These are phyloP conservation scores for Xanthoconium stramineum DNA, from an alignment of 768 basidiomycete species.

Conservation along the genomic window DNA sequence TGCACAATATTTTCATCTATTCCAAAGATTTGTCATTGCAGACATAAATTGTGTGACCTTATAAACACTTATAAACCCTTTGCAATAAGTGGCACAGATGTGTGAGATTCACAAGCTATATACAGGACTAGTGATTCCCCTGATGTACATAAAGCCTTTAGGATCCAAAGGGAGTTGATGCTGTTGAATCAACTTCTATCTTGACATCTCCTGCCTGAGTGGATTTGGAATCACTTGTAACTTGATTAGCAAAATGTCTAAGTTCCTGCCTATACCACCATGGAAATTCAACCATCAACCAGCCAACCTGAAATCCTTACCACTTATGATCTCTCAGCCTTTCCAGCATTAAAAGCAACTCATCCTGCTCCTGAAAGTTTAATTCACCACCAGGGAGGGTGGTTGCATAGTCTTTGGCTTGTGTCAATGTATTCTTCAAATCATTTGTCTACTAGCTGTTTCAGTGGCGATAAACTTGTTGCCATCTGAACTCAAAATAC, in stretches of 20 bases:
- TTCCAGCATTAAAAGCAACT: constrained; percentile 68
- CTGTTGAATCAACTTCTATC: constrained; percentile 75
- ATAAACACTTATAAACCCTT: too few relatives aligned
- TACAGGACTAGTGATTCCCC: too few relatives aligned
- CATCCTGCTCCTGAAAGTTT: constrained; percentile 62
- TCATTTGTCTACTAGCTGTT: constrained; percentile 57
- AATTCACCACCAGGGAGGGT: constrained; percentile 73
- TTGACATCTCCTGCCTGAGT: constrained; percentile 31
- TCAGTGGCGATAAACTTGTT: not conserved
- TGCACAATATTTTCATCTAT: too few relatives aligned
- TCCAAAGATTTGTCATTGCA: too few relatives aligned
- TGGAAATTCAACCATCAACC: not conserved
- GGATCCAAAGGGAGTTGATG: constrained; percentile 59
- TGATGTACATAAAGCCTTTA: constrained; percentile 15
- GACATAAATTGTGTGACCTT: too few relatives aligned
- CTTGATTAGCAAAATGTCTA: constrained; percentile 45
- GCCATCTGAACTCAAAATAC: constrained; percentile 34
- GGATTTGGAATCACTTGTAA: constrained; percentile 33
- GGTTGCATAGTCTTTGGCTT: constrained; percentile 57
- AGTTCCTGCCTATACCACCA: constrained; percentile 48
- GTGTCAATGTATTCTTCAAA: constrained; percentile 54
- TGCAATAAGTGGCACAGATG: too few relatives aligned
- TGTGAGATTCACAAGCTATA: too few relatives aligned
- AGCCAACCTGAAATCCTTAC: not conserved
- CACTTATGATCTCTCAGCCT: constrained; percentile 56